Evolutionary conservation across 768 basidiomycete genomes (phyloP), one percentile per base, ranked within the genome.

Genomic region (Leccinum barrowsii): DNA sequence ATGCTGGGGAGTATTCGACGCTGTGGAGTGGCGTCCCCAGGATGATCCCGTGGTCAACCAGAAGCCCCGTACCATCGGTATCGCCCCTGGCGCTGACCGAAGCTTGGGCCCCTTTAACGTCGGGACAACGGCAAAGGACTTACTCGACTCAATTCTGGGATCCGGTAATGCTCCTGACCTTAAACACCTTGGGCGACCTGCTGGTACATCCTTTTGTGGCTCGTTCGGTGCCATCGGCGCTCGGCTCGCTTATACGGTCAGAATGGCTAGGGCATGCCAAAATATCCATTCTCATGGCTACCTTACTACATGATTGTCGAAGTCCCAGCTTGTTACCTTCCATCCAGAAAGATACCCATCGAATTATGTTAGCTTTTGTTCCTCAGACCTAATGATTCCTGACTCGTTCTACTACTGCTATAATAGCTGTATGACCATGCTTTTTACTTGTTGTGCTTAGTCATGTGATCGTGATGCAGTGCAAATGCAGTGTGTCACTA

Each of bases 11-110:
- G 35, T 68, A 10, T 58, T 67, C 30, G 55, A 58, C 19, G 24
- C 59, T 7, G 35, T 40, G 21, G 66, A 67, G 56, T 73, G 72
- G 73, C 72, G 66, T 47, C 73, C 73, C 1, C 51, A 65, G 47
- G 65, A 63, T 47, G 73, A 73, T 46, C 73, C 73, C 15, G 59
- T 73, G 17, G 48, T 73, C 46, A 71, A 73, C 51, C 63, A 59
- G 54, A 70, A 63, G 15, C 71, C 62, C 3, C 63, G 66, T 22
- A 61, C 54, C 34, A 58, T 68, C 46, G 70, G 71, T 22, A 63
- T 72, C 26, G 73, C 73, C 28, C 72, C 72, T 10, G 71, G 73
- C 6, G 50, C 63, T 6, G 63, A 63, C 51, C 57, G 53, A 48
- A 24, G 30, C 30, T 42, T 8, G 6, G 37, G 19, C 37, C 37